Evolutionary conservation across 2,329 filamentous ascomycete genomes (phyloP), one percentile per base, ranked within the genome.

Genomic region (Coniochaeta sp.): DNA sequence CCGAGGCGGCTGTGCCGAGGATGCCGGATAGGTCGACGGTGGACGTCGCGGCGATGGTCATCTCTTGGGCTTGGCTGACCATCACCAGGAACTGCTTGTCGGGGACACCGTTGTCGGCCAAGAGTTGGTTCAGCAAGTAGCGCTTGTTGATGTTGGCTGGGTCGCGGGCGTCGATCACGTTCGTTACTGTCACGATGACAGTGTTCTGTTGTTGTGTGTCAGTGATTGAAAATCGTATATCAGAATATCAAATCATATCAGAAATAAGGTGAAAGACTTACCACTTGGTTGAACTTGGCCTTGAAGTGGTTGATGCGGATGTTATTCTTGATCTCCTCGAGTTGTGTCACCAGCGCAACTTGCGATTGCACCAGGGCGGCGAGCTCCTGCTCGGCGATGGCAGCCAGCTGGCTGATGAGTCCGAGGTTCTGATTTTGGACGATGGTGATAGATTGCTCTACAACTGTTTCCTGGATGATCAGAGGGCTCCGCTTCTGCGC

Each of bases 251-350:
- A 24, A 5, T 34, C 6, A 26, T 17, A 12, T 36, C 19, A 38
- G 22, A 5, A 28, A 9, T 12, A 55, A 26, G 30, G 10, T 17
- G 44, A 58, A 26, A 58, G 6, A 67, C 72, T 65, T 63, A 75
- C 73, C 4, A 73, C 73, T 65, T 73, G 69, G 9, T 65, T 62
- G 59, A 74, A 75, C 19, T 70, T 69, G 9, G 71, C 65, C 62
- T 69, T 69, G 65, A 77, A 75, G 61, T 72, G 71, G 64, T 76
- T 77, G 52, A 75, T 59, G 10, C 74, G 72, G 62, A 75, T 76
- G 63, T 75, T 76, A 62, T 76, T 73, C 70, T 76, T 76, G 67
- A 77, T 72, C 24, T 69, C 71, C 62, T 76, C 70, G 44, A 76
- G 66, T 62, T 75, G 71, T 8, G 70, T 70, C 40, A 72, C 64